Evolutionary conservation across 257 asterid genomes (phyloP), one percentile per base, ranked within the genome.

Genomic region (Paraleonurus japonicus): DNA sequence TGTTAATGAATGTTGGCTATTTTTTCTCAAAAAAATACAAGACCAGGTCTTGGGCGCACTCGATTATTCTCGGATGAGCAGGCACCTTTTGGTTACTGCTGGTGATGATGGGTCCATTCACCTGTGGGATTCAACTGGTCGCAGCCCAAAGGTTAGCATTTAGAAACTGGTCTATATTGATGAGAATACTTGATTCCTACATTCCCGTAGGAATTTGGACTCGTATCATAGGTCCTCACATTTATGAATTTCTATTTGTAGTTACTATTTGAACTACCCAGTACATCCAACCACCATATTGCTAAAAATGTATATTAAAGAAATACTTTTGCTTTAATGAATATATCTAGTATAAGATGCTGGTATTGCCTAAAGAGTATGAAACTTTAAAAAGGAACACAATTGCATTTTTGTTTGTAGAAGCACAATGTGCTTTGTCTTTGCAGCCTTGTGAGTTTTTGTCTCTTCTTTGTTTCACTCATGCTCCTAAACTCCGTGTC

Each of bases 31-130:
- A 63, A 78, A 75, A 64, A 67, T 80, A 61, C 78, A 78, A 69
- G 80, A 70, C 75, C 93, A 95, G 99, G 97, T 90, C 71, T 80
- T 95, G 82, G 91, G 97, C 17, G 92, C 89, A 76, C 97, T 95
- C 71, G 98, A 95, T 85, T 95, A 92, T 85, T 90, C 97, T 72
- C 84, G 92, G 82, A 86, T 83, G 81, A 95, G 99, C 81, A 82
- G 97, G 86, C 98, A 95, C 85, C 92, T 87, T 70, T 86, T 92
- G 89, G 99, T 87, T 68, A 95, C 96, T 39, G 96, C 98, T 74
- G 98, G 99, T 75, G 99, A 92, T 85, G 99, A 95, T 86, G 98
- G 98, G 59, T 92, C 99, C 51, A 66, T 95, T 72, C 99, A 95
- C 80, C 82, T 88, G 75, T 95, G 99, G 99, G 99, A 95, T 85